Evolutionary conservation across 2,329 filamentous ascomycete species (phyloP).

Genomic region (Coniosporium tulheliwenetii): DNA sequence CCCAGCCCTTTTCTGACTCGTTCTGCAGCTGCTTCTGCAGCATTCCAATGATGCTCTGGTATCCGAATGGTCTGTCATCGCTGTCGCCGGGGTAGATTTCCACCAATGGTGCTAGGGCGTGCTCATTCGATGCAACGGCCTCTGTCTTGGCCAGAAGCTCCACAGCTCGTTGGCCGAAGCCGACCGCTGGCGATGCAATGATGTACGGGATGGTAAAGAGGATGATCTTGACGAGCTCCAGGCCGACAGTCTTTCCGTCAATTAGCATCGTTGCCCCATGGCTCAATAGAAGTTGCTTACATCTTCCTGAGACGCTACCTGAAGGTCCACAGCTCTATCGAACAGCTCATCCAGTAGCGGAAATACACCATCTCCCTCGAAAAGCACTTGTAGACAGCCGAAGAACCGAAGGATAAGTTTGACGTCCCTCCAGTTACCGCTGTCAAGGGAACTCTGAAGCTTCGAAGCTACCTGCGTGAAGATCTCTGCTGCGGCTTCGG

Average conservation of each 20-base stretch:
- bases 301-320: slow-evolving; percentile 86
- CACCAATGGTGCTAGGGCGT: slow-evolving; percentile 70
- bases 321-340: slow-evolving; percentile 74
- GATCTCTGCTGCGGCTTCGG: slow-evolving; percentile 58
- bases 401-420: slow-evolving; percentile 84
- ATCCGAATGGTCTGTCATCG: slow-evolving; percentile 43
- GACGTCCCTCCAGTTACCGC: slow-evolving; percentile 74
- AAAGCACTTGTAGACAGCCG: slow-evolving; percentile 65
- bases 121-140: slow-evolving; percentile 79
- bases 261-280: neutral
- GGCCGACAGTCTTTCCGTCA: slow-evolving; percentile 36
- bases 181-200: slow-evolving; percentile 55
- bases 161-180: slow-evolving; percentile 56
- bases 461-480: slow-evolving; percentile 45
- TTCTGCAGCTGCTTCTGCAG: slow-evolving; percentile 73
- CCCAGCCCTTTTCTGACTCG: slow-evolving; percentile 63
- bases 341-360: slow-evolving; percentile 81
- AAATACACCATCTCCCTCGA: slow-evolving; percentile 76
- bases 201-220: slow-evolving; percentile 86
- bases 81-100: slow-evolving; percentile 61
- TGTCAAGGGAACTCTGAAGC: slow-evolving; percentile 50
- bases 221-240: slow-evolving; percentile 94
- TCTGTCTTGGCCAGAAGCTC: slow-evolving; percentile 86
- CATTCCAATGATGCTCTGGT: slow-evolving; percentile 61
- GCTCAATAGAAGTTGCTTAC: slow-evolving; percentile 34